phyloP scores from a whole-genome alignment of 305 asterid genomes.

The Stenogyne calaminthoides region DNA sequence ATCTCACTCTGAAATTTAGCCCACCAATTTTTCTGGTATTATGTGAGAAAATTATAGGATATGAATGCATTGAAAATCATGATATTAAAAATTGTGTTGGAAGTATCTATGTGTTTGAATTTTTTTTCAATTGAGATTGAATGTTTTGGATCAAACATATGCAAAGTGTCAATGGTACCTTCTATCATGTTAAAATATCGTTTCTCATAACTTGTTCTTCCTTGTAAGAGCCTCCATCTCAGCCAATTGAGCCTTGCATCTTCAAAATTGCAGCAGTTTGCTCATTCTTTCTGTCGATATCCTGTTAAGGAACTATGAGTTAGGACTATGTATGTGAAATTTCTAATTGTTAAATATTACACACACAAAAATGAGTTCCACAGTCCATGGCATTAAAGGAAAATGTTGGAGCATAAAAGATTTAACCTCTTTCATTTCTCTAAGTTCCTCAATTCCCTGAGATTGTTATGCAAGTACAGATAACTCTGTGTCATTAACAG shows the following conservation, averaged over 20 bases:
- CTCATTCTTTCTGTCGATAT: conserved; percentile 88
- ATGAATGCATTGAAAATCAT: not conserved
- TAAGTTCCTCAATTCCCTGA: conserved; percentile 81
- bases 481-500: conserved; percentile 64
- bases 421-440: conserved; percentile 96
- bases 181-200: conserved; percentile 87
- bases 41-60: not conserved
- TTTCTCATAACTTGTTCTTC: conserved; percentile 93
- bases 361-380: conserved; percentile 4
- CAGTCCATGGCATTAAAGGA: not conserved
- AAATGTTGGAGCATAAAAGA: conserved; percentile 21
- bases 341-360: not conserved
- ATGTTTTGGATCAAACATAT: not conserved
- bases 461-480: conserved; percentile 66
- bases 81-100: not conserved
- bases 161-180: conserved; percentile 46
- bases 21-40: not conserved
- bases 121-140: not conserved
- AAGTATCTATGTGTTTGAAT: not conserved
- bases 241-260: conserved; percentile 96
- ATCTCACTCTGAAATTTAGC: not conserved
- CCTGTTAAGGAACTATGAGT: conserved; percentile 46
- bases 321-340: conserved; percentile 20
- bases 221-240: conserved; percentile 91
- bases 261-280: conserved; percentile 92